A percentile compares a stretch with the other conserved stretches of the same genome.
phyloP scores from a whole-genome alignment of 352 stramenopile species.

The Lagenidium sp. region DNA sequence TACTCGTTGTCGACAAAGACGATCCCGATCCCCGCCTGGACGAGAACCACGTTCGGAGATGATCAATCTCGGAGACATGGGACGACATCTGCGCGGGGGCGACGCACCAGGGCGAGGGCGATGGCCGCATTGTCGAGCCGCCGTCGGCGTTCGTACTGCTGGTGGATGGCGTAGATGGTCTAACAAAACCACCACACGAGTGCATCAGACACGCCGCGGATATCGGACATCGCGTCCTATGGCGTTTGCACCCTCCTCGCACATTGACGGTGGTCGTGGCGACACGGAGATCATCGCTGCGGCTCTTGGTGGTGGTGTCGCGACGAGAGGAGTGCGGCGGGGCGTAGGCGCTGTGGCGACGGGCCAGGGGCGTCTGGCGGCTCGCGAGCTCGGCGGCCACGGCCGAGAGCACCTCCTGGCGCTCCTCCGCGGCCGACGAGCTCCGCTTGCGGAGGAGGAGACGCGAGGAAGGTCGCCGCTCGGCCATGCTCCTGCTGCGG shows the following conservation, averaged over 20 bases:
- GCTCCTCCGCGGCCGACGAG: constrained; percentile 33
- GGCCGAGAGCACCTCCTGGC: constrained; percentile 16
- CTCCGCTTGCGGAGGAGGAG: constrained; percentile 19
- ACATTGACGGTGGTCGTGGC: constrained; percentile 50
- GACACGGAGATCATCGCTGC: constrained; percentile 24
- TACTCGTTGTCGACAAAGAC: constrained; percentile 70
- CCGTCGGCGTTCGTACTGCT: constrained; percentile 53
- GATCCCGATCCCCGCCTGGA: constrained; percentile 36
- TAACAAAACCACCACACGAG: constrained; percentile 4
- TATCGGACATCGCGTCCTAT: not conserved
- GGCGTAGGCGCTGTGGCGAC: constrained; percentile 33
- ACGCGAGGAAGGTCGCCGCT: not conserved
- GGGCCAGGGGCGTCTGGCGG: constrained; percentile 3
- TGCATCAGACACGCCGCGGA: not conserved
- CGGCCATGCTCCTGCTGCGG: too few species aligned
- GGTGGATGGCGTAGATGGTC: constrained; percentile 55
- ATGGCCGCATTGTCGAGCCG: constrained; percentile 49
- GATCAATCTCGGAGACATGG: too few species aligned
- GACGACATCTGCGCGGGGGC: too few species aligned
- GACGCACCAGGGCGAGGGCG: constrained; percentile 36
- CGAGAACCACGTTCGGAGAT: not conserved
- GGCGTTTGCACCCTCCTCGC: not conserved
- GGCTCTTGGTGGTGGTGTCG: too few species aligned
- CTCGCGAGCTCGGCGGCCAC: constrained; percentile 30
- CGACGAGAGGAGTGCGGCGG: too few species aligned